phyloP scores from a whole-genome alignment of 306 rosid genomes.

The Biancaea sappan region DNA sequence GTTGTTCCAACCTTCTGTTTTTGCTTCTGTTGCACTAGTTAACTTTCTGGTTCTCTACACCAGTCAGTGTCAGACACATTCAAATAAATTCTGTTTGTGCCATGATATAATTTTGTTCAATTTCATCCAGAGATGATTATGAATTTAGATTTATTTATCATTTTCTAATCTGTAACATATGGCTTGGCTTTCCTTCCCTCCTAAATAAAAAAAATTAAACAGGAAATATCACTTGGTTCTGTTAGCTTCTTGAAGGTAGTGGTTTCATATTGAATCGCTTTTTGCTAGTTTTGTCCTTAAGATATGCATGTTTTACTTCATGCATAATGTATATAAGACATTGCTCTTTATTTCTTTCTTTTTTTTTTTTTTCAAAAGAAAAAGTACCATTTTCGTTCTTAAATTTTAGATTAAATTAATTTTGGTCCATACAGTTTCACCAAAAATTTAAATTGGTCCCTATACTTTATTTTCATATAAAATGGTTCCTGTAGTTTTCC shows the following conservation, averaged over 20 bases:
- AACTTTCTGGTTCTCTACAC: not conserved
- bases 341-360: not conserved
- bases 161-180: not conserved
- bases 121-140: constrained; percentile 4
- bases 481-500: too few species aligned
- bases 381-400: too few species aligned
- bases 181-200: not conserved
- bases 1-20: not conserved
- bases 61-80: not conserved
- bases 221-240: not conserved
- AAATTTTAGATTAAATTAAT: too few species aligned
- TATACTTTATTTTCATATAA: too few species aligned
- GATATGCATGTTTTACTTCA: not conserved
- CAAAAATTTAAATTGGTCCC: too few species aligned
- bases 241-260: constrained; percentile 28
- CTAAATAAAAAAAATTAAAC: not conserved
- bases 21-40: constrained; percentile 23
- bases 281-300: constrained; percentile 3
- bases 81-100: not conserved
- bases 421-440: too few species aligned
- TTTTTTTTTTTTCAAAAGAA: not conserved
- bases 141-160: not conserved
- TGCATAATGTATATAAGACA: not conserved
- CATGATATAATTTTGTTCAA: not conserved
- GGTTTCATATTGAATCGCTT: not conserved